Base-by-base conservation (phyloP, 2,329 filamentous ascomycete species). In the Aspergillus pseudoviridinutans region DNA sequence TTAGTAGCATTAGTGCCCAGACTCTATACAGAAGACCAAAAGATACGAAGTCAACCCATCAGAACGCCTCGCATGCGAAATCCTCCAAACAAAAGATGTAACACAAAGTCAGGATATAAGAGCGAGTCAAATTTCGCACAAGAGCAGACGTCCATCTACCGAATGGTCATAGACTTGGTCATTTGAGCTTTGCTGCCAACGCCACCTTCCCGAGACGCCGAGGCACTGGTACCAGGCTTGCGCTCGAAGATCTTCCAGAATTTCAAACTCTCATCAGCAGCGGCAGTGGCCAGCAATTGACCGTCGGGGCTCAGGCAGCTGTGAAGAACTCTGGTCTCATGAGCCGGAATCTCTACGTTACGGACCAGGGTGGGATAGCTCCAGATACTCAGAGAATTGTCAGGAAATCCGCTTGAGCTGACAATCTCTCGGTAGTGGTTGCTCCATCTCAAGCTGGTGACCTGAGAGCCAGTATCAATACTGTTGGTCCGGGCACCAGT, bases 171-270 rank as follows among this genome's bases (percentile, higher is more conserved):
- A 76, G 93, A 91, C 87, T 96, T 97, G 73, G 87, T 87, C 83
- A 93, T 89, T 70, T 90, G 87, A 56, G 89, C 91, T 80, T 93
- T 93, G 76, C 84, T 85, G 51, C 88, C 88, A 58, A 88, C 81
- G 61, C 86, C 87, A 58, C 87, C 83, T 66, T 84, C 82, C 59
- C 85, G 83, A 55, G 87, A 81, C 32, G 82, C 73, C 51, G 86
- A 84, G 53, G 87, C 84, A 59, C 84, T 80, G 58, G 84, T 80
- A 55, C 91, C 92, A 20, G 92, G 82, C 85, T 97, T 97, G 85
- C 96, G 97, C 84, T 99, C 94, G 71, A 99, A 99, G 68, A 99
- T 84, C 87, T 99, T 99, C 94, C 94, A 99, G 84, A 99, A 99
- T 81, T 99, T 99, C 76, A 99, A 83, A 72, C 89, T 93, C 82